Percentiles rank a stretch among this genome's conserved stretches.
Evolutionary conservation across 2,329 filamentous ascomycete species (phyloP).

Genomic region (Alternaria viburni): DNA sequence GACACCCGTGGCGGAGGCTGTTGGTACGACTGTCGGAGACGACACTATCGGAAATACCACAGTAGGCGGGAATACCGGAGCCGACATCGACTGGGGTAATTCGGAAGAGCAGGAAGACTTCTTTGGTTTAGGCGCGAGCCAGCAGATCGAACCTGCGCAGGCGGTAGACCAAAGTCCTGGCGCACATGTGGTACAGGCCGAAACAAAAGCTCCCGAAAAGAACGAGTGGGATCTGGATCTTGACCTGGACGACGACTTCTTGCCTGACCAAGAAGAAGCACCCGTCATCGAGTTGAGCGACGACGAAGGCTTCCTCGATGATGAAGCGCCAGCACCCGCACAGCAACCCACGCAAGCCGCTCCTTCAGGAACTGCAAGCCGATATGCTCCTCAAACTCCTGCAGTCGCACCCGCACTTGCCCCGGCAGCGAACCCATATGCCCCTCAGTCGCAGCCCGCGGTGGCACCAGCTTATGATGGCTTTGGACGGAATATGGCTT

Average conservation of each 20-base stretch:
- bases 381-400: slow-evolving; percentile 46
- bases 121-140: slow-evolving; percentile 20
- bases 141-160: slow-evolving; percentile 24
- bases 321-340: slow-evolving; percentile 55
- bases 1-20: slow-evolving; percentile 34
- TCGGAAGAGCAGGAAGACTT: slow-evolving; percentile 44
- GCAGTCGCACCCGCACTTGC: slow-evolving; percentile 32
- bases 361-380: slow-evolving; percentile 24
- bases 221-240: slow-evolving; percentile 83
- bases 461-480: slow-evolving; percentile 38
- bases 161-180: slow-evolving; percentile 24
- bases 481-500: slow-evolving; percentile 37
- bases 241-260: slow-evolving; percentile 76
- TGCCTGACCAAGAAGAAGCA: slow-evolving; percentile 61
- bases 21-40: slow-evolving; percentile 41
- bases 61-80: slow-evolving; percentile 38
- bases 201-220: slow-evolving; percentile 58
- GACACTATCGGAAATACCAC: slow-evolving; percentile 38
- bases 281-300: slow-evolving; percentile 76
- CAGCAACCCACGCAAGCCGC: slow-evolving; percentile 20
- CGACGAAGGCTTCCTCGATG: slow-evolving; percentile 83
- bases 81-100: slow-evolving; percentile 45
- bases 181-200: slow-evolving; percentile 25
- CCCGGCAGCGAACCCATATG: slow-evolving; percentile 53
- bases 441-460: slow-evolving; percentile 56